Evolutionary conservation across 768 basidiomycete species (phyloP).

Genomic region (Sarcodon aspratus): DNA sequence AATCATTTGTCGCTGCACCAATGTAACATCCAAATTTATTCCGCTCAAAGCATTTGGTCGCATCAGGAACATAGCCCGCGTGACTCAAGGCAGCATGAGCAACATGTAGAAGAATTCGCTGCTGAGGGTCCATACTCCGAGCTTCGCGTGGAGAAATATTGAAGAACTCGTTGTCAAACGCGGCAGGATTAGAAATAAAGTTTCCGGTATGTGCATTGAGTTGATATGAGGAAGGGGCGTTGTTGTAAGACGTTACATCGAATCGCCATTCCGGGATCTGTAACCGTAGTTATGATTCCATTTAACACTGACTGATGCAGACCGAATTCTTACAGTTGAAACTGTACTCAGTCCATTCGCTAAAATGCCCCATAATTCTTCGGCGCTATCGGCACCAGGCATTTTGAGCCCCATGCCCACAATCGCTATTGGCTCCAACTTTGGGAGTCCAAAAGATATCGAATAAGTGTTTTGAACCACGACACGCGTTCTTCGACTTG

Average conservation of each 20-base stretch:
- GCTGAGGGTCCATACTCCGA: constrained; percentile 67
- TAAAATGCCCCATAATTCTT: constrained; percentile 49
- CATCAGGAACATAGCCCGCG: constrained; percentile 56
- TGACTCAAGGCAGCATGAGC: constrained; percentile 61
- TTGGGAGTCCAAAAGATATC: constrained; percentile 4
- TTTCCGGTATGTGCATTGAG: constrained; percentile 39
- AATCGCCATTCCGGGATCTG: constrained; percentile 60
- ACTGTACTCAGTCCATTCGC: constrained; percentile 44
- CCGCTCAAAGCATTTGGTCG: constrained; percentile 37
- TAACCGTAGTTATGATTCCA: constrained; percentile 2
- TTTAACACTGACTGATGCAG: constrained; percentile 2
- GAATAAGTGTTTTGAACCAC: not conserved
- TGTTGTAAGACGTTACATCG: constrained; percentile 27
- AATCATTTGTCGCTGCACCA: constrained; percentile 63
- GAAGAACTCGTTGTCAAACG: constrained; percentile 66
- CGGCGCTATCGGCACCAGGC: constrained; percentile 37
- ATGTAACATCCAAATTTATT: constrained; percentile 54
- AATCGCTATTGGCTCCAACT: constrained; percentile 50
- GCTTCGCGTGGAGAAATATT: constrained; percentile 67
- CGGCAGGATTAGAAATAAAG: constrained; percentile 44
- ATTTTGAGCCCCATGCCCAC: constrained; percentile 57
- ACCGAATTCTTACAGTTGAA: constrained; percentile 31
- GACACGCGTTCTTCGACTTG: constrained; percentile 1
- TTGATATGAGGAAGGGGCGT: constrained; percentile 20
- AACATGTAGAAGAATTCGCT: constrained; percentile 53